Evolutionary conservation across 2,329 filamentous ascomycete species (phyloP).

Genomic region (Penicillium sp.): DNA sequence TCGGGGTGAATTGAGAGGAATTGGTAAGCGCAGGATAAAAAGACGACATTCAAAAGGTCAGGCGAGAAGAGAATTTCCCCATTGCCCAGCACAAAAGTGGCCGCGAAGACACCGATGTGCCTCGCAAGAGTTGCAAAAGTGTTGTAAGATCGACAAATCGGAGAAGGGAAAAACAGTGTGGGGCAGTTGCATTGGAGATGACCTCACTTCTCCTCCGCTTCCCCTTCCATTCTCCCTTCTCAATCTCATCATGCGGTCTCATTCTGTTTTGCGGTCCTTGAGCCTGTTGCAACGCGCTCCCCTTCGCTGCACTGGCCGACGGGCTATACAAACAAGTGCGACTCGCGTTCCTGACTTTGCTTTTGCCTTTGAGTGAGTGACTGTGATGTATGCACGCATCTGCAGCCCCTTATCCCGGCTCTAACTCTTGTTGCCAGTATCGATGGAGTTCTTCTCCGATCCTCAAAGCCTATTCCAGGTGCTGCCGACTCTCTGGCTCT

Average conservation of each 20-base stretch:
- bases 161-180: conserved; percentile 5
- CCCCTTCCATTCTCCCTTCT: not conserved
- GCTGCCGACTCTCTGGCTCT: conserved; percentile 67
- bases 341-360: conserved; percentile 38
- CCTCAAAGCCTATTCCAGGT: conserved; percentile 69
- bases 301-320: conserved; percentile 17
- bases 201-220: conserved; percentile 5
- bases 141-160: not conserved
- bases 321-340: conserved; percentile 28
- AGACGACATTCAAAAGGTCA: not conserved
- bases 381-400: conserved; percentile 5
- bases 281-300: conserved; percentile 24
- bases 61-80: not conserved
- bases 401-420: conserved; percentile 2
- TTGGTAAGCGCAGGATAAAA: not conserved
- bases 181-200: conserved; percentile 6
- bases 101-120: too few species aligned
- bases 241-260: conserved; percentile 23
- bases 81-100: not conserved
- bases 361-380: conserved; percentile 44
- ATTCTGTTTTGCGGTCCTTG: conserved; percentile 23
- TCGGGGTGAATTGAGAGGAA: not conserved
- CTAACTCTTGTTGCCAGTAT: conserved; percentile 51
- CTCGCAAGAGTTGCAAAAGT: not conserved
- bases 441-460: conserved; percentile 89